phyloP scores from a whole-genome alignment of 441 rosid genomes.

The Pelargonium citronellum region DNA sequence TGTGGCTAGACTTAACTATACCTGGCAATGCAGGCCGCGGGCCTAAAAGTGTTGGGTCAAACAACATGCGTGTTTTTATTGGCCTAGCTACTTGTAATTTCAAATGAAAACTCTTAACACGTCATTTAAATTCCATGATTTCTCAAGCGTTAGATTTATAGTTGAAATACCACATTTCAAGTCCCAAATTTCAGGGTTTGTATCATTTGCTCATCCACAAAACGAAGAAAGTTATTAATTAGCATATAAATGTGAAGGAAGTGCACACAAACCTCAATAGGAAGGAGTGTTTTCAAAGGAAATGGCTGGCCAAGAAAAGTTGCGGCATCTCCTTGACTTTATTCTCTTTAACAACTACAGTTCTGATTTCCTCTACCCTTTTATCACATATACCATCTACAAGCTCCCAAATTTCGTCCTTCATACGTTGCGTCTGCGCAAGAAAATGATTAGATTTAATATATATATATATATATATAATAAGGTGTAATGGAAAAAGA shows the following conservation, averaged over 20 bases:
- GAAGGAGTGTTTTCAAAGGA: slow-evolving; percentile 38
- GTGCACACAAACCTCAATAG: slow-evolving; percentile 3
- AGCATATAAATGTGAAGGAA: slow-evolving; percentile 4
- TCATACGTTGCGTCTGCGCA: slow-evolving; percentile 67
- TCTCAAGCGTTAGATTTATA: no score
- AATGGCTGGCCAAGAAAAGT: slow-evolving; percentile 84
- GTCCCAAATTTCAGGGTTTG: background rate
- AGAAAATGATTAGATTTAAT: background rate
- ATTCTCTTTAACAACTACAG: slow-evolving; percentile 51
- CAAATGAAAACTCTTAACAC: no score
- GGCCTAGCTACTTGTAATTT: no score
- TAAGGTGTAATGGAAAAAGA: background rate
- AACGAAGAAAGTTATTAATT: background rate
- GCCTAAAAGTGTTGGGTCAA: no score
- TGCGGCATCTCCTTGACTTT: slow-evolving; percentile 72
- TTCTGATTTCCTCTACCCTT: slow-evolving; percentile 61
- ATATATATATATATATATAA: background rate
- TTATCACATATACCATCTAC: slow-evolving; percentile 76
- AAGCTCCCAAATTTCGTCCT: slow-evolving; percentile 85
- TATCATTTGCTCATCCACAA: background rate
- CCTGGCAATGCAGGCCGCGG: no score
- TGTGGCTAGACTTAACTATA: no score
- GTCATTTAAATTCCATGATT: no score
- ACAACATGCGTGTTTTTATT: no score
- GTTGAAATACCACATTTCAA: background rate